Percentiles rank a stretch among this genome's conserved stretches.
phyloP scores from a whole-genome alignment of 495 filamentous ascomycete species.

The Acidomyces sp. region DNA sequence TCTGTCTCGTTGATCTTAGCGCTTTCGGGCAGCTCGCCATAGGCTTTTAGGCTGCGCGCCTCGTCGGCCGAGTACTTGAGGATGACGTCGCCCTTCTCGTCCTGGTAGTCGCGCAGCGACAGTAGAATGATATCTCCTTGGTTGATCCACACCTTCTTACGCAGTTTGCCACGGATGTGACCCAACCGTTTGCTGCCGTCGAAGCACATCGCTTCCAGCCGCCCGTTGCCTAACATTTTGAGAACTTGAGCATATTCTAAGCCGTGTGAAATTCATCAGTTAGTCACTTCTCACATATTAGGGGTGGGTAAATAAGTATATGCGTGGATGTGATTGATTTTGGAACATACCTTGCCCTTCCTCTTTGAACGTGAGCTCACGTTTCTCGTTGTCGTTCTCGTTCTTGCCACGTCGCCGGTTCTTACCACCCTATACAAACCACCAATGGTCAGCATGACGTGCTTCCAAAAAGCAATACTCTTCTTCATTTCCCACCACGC shows the following conservation, averaged over 20 bases:
- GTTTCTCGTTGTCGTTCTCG: slow-evolving; percentile 99
- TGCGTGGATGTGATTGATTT: background rate
- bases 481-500: slow-evolving; percentile 2
- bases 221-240: slow-evolving; percentile 97
- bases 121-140: slow-evolving; percentile 97
- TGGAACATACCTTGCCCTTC: slow-evolving; percentile 67
- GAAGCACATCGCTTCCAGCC: slow-evolving; percentile 93
- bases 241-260: slow-evolving; percentile 94
- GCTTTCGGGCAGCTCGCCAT: slow-evolving; percentile 90
- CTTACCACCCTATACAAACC: slow-evolving; percentile 72
- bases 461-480: slow-evolving; percentile 3
- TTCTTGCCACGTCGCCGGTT: slow-evolving; percentile 98
- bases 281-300: too few species aligned
- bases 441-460: slow-evolving; percentile 14
- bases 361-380: slow-evolving; percentile 96
- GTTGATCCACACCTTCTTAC: slow-evolving; percentile 93
- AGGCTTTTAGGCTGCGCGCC: slow-evolving; percentile 85
- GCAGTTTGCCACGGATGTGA: slow-evolving; percentile 85
- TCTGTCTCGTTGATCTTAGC: slow-evolving; percentile 99
- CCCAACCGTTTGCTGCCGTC: slow-evolving; percentile 79
- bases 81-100: slow-evolving; percentile 98
- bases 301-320: background rate
- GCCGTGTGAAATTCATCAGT: slow-evolving; percentile 4
- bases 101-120: slow-evolving; percentile 94
- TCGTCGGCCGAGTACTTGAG: slow-evolving; percentile 98